phyloP scores from a whole-genome alignment of 2,329 filamentous ascomycete species.

The Microcyclospora pomicola region DNA sequence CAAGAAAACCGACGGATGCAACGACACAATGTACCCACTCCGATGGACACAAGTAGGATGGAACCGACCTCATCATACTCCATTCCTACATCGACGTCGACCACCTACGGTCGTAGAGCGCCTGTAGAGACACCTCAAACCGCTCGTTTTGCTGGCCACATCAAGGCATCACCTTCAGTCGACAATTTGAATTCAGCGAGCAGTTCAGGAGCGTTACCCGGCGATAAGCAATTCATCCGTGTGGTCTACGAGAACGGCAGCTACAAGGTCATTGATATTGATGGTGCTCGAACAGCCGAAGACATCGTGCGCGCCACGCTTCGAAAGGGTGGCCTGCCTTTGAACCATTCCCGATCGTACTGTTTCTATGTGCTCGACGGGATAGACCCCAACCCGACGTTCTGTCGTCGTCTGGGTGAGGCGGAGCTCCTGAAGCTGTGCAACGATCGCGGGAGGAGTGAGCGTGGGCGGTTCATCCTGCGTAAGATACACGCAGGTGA shows the following conservation, averaged over 20 bases:
- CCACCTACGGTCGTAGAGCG: no score
- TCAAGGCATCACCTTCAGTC: slow-evolving; percentile 68
- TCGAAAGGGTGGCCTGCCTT: slow-evolving; percentile 73
- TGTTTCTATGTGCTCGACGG: slow-evolving; percentile 92
- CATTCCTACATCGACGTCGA: slow-evolving; percentile 16
- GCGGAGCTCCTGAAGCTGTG: slow-evolving; percentile 83
- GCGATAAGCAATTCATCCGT: slow-evolving; percentile 77
- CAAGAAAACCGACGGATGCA: slow-evolving; percentile 40
- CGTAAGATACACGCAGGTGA: slow-evolving; percentile 86
- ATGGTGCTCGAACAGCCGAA: slow-evolving; percentile 79
- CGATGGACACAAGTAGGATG: slow-evolving; percentile 39
- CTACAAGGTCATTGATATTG: slow-evolving; percentile 71
- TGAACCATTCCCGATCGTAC: slow-evolving; percentile 87
- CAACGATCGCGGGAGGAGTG: slow-evolving; percentile 69
- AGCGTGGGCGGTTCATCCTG: slow-evolving; percentile 81
- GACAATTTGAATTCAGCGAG: slow-evolving; percentile 64
- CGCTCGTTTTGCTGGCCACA: slow-evolving; percentile 52
- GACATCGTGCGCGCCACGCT: slow-evolving; percentile 85
- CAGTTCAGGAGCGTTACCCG: slow-evolving; percentile 55
- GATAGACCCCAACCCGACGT: slow-evolving; percentile 64
- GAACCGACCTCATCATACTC: slow-evolving; percentile 39
- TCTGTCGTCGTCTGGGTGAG: slow-evolving; percentile 72
- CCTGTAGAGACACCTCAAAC: slow-evolving; percentile 46
- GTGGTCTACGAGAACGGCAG: slow-evolving; percentile 78
- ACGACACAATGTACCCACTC: slow-evolving; percentile 47